Percentiles rank a stretch among this genome's conserved stretches.
Evolutionary conservation across 2,329 filamentous ascomycete species (phyloP).

Genomic region (Colletotrichum falcatum): DNA sequence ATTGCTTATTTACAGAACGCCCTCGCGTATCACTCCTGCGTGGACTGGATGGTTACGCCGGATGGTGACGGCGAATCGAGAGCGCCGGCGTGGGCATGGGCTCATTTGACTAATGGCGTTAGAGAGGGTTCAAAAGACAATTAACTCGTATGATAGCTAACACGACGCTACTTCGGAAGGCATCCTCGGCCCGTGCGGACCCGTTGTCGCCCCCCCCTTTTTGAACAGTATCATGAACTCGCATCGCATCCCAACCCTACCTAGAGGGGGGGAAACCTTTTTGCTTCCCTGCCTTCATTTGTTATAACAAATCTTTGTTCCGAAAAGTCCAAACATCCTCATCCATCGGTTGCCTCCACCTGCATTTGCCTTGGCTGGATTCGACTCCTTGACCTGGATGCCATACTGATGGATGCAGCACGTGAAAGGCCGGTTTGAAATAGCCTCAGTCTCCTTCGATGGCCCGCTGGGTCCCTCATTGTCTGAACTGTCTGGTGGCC

Average conservation of each 20-base stretch:
- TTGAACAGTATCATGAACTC: neutral
- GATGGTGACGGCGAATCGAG: slow-evolving; percentile 20
- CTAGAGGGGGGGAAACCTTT: neutral
- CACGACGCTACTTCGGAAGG: slow-evolving; percentile 17
- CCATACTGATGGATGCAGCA: slow-evolving; percentile 82
- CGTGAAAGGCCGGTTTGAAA: slow-evolving; percentile 71
- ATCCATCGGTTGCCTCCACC: slow-evolving; percentile 67
- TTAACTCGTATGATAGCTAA: slow-evolving; percentile 32
- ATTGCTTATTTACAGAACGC: neutral
- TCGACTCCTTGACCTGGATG: slow-evolving; percentile 57
- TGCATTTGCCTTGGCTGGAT: slow-evolving; percentile 58
- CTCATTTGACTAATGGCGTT: slow-evolving; percentile 33
- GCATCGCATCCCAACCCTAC: neutral
- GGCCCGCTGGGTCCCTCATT: slow-evolving; percentile 43
- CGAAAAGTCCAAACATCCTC: slow-evolving; percentile 73
- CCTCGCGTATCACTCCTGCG: neutral
- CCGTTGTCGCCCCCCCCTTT: neutral
- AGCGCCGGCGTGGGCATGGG: slow-evolving; percentile 15
- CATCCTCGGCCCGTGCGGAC: neutral
- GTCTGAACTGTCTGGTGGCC: slow-evolving; percentile 55
- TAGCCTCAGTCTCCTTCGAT: slow-evolving; percentile 19
- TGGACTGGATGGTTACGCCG: slow-evolving; percentile 9
- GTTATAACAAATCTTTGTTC: slow-evolving; percentile 64
- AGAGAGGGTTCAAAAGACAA: slow-evolving; percentile 26
- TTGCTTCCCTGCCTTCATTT: neutral